phyloP scores from a whole-genome alignment of 345 rosid species.

The Salix dunnii region DNA sequence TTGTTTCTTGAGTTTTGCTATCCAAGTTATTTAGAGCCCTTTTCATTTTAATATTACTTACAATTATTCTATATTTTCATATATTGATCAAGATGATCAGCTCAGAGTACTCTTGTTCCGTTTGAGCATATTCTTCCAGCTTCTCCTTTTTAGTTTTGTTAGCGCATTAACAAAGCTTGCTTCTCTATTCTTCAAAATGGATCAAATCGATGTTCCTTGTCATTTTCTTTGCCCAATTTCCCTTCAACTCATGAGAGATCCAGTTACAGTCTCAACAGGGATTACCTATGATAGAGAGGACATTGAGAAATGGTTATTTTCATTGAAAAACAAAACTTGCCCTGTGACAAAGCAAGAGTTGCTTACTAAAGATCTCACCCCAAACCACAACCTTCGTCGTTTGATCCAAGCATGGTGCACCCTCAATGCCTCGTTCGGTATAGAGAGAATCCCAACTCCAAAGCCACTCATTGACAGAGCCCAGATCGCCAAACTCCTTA shows the following conservation, averaged over 20 bases:
- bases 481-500: constrained; percentile 37
- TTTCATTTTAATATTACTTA: too few species aligned
- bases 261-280: constrained; percentile 54
- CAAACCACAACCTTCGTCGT: constrained; percentile 82
- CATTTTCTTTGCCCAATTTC: constrained; percentile 66
- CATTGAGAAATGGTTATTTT: constrained; percentile 54
- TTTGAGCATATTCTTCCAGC: too few species aligned
- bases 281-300: constrained; percentile 55
- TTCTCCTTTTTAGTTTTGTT: too few species aligned
- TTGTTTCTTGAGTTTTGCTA: too few species aligned
- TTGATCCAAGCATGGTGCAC: constrained; percentile 87
- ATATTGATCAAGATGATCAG: too few species aligned
- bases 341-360: constrained; percentile 53
- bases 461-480: constrained; percentile 28
- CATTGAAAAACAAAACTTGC: constrained; percentile 39
- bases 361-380: constrained; percentile 45
- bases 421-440: constrained; percentile 47
- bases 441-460: constrained; percentile 52
- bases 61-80: too few species aligned
- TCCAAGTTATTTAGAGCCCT: too few species aligned
- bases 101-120: background rate
- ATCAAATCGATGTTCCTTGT: constrained; percentile 38
- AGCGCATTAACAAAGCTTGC: background rate
- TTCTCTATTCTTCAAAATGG: constrained; percentile 19
- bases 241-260: constrained; percentile 61